Evolutionary conservation across 805 yeast species (phyloP), one percentile per base, ranked within the genome.

Genomic region (Candida boidinii): DNA sequence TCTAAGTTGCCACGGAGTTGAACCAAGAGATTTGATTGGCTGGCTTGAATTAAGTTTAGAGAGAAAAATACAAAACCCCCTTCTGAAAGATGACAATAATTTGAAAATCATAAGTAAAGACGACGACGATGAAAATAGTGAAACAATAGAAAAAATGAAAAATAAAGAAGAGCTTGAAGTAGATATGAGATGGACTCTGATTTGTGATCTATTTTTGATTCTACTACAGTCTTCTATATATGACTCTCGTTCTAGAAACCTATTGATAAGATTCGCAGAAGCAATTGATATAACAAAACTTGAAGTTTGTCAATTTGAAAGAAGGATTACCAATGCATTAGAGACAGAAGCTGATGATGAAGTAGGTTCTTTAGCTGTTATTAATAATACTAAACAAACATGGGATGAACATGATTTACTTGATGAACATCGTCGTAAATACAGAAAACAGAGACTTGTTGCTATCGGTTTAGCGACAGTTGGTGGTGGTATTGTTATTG

Each of bases 401-500:
- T 80, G 88, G 76, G 77, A 85, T 46, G 90, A 83, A 44, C 50
- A 55, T 8, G 76, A 73, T 37, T 74, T 84, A 35, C 66, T 92
- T 49, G 77, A 76, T 28, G 69, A 68, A 22, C 78, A 94, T 45
- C 66, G 83, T n/a, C 80, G 76, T 48, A 71, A 64, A 42, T 73
- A 76, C 31, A 70, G 68, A 42, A 73, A 70, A 41, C 78, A 69
- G 49, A 79, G 88, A 49, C 62, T 85, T 53, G 79, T 86, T 33
- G 87, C 84, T 48, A 83, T 92, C 40, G 99, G 97, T 1, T 60
- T 92, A 30, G 99, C 99, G 0, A 92, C 97, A 7, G 68, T 88
- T 12, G 97, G 97, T 19, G 99, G 99, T 2, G 88, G 95, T 1
- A 62, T 92, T 16, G 95, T 92, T 2, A 73, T 92, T 37, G 99